These are phyloP conservation scores for Trichoderma pleuroti DNA, from an alignment of 2,329 filamentous ascomycete genomes.

Conservation along the genomic window DNA sequence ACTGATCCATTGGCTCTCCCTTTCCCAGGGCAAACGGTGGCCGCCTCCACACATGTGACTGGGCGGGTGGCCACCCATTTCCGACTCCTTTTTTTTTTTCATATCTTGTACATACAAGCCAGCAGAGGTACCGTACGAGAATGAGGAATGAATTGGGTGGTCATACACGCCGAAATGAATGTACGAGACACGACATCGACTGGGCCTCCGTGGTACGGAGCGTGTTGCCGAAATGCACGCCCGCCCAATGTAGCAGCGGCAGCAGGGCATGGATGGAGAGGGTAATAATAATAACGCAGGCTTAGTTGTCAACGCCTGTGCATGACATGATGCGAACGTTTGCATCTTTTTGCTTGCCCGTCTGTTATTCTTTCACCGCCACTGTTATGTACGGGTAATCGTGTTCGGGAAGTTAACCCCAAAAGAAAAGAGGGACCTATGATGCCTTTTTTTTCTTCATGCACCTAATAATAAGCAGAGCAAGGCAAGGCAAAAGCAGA, in stretches of 20 bases:
- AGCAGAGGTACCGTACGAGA: not conserved
- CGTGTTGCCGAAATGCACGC: not conserved
- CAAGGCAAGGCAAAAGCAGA: too few relatives aligned
- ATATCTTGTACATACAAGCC: not conserved
- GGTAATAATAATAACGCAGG: not conserved
- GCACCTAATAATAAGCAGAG: not conserved
- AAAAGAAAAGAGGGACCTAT: not conserved
- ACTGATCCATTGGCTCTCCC: conserved; percentile 11
- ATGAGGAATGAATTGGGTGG: not conserved
- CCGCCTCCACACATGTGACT: conserved; percentile 3
- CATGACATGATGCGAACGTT: conserved; percentile 16
- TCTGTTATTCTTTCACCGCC: conserved; percentile 5
- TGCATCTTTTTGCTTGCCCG: not conserved
- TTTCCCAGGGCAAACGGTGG: conserved; percentile 8
- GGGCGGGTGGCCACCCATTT: not conserved
- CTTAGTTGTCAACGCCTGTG: conserved; percentile 14
- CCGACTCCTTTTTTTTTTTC: not conserved
- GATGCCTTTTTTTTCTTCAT: not conserved
- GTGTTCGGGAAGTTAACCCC: not conserved
- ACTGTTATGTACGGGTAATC: not conserved
- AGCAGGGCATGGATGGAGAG: not conserved
- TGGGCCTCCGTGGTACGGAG: not conserved
- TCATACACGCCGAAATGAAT: not conserved
- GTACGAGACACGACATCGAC: not conserved
- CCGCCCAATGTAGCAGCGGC: not conserved